Base-by-base conservation (phyloP, 78 protist genomes). In the slime mould (Dictyostelium discoideum) region DNA sequence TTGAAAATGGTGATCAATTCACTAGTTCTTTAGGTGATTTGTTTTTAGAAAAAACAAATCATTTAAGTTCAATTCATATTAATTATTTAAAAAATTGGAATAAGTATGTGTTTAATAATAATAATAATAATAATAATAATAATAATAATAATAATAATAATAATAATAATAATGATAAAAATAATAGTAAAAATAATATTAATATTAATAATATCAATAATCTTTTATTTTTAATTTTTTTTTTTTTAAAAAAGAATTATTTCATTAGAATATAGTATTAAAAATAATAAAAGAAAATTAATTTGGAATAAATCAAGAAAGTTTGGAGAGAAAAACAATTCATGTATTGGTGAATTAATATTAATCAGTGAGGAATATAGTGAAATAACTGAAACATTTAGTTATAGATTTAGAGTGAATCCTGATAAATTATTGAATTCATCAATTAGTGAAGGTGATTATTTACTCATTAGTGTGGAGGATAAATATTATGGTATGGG, bases 71-170 rank as follows among this genome's bases (percentile, higher is more conserved):
- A 39, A 50, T 24, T 60, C 95, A 90, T 50, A 67, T 90, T 54
- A 74, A 90, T 22, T 82, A 82, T 37, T 69, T 90, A 50, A 63
- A 90, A 42, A 26, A 73, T 48, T 90, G 87, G 95, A 90, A 90
- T 76, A 80, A 42, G 92, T 86, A 54, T 9, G 22, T 50, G 54
- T 73, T 20, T 22, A 44, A 54, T 8, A 37, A 40, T 74, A 74
- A 8, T 85, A 69, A 65, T 83, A 14, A 24, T 11, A 26, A n/a
- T 10, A 54, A 44, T 44, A 44, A 44, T 44, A 44, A 44, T 44
- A 44, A 44, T 3, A 54, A 54, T 54, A 10, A 13, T 48, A 48
- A 13, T 13, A 54, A 16, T 60, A 60, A 16, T 60, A 60, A 60
- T 60, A 14, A 65, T 60, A 37, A 72, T 46, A 46, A 40, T 10